Conservation (phyloP, 169 alveolate genomes). For the Theileria sp. region DNA sequence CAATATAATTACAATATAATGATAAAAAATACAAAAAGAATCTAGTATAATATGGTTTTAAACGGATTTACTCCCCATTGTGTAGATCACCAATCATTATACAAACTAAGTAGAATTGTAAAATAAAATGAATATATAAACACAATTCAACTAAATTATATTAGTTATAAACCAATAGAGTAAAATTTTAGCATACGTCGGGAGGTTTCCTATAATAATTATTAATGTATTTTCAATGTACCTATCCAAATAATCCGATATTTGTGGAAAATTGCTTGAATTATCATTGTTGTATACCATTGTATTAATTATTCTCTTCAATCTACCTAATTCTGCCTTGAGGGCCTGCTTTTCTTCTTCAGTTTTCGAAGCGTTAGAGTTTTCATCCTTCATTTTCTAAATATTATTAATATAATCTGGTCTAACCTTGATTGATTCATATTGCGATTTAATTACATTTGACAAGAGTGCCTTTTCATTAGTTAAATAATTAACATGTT, state of each 20-base stretch:
- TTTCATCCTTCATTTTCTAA: slow-evolving; percentile 26
- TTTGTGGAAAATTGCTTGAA: neutral
- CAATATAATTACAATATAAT: too few relatives aligned
- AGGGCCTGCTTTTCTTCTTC: slow-evolving; percentile 23
- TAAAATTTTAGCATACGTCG: slow-evolving; percentile 25
- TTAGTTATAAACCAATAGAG: neutral
- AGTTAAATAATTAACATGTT: slow-evolving; percentile 25
- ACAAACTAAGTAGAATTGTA: neutral
- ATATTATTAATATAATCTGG: neutral
- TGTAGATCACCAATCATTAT: neutral
- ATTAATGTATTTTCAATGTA: neutral
- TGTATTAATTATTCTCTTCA: neutral
- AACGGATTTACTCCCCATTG: neutral
- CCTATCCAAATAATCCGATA: neutral
- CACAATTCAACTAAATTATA: neutral
- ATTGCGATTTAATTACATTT: slow-evolving; percentile 49
- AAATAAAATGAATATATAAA: too few relatives aligned
- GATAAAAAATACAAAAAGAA: too few relatives aligned
- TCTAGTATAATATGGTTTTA: too few relatives aligned
- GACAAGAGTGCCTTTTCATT: slow-evolving; percentile 46
- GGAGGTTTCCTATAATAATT: slow-evolving; percentile 29
- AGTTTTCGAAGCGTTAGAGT: slow-evolving; percentile 9
- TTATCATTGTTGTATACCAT: slow-evolving; percentile 8
- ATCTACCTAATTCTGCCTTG: slow-evolving; percentile 26
- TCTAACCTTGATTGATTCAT: slow-evolving; percentile 45